Evolutionary conservation across 2,329 filamentous ascomycete species (phyloP), one percentile per base, ranked within the genome.

Genomic region (Raffaelea arxii): DNA sequence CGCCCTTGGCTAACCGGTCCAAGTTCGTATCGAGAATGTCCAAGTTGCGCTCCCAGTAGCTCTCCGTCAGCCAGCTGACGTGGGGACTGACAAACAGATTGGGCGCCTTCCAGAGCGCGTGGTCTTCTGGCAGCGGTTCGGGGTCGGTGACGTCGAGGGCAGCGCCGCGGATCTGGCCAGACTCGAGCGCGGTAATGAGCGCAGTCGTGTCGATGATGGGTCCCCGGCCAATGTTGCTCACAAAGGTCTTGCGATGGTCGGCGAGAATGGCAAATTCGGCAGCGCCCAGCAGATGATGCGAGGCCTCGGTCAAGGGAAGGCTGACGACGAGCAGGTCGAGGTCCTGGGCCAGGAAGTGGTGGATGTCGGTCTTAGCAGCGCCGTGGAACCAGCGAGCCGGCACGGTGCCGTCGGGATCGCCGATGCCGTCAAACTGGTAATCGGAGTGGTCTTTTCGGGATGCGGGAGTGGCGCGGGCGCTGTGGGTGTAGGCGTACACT

Each of bases 401-500:
- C 14, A 70, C 53, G 9, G 49, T 46, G 21, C 68, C 67, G 2
- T 65, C 60, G 0, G 62, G 60, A 47, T 71, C 68, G 3, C 67
- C 68, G 4, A 80, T 82, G 3, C 77, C 75, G 0, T 81, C 80
- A 0, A 84, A 72, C 47, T 81, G 74, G 60, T 78, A 86, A 10
- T 77, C 75, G 3, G 60, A 36, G 7, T 36, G 56, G 58, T 86
- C 80, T 38, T 62, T 65, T 41, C 72, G 74, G 18, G 74, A 78
- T 52, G 78, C 77, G 0, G 75, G 70, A 0, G 81, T 84, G 7
- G 46, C 18, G 3, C 44, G 42, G 41, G 42, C 45, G 25, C 70
- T 72, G 4, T 79, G 79, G 2, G 82, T 86, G 63, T 81, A 84
- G 2, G 82, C 82, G 52, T 83, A 67, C 2, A 86, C 75, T 25